Base-by-base conservation (phyloP, 169 alveolate species). In the Babesia divergens region DNA sequence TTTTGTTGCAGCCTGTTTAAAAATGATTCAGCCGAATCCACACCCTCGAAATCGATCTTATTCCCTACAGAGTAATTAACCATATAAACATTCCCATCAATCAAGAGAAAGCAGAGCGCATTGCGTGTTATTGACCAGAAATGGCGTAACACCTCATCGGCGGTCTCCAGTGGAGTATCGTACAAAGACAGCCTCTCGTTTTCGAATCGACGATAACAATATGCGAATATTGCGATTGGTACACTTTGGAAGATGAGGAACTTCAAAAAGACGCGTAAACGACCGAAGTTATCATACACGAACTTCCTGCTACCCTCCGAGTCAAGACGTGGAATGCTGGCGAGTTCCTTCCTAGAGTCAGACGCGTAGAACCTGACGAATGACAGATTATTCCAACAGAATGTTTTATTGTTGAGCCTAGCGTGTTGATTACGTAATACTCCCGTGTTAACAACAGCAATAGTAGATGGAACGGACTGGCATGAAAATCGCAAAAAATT, bases 221-320 rank as follows among this genome's bases (percentile, higher is more conserved):
- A 70, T 18, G 82, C 82, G 29, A 70, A 59, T 13, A 55, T 34
- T 20, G 50, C 58, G 18, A 70, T 24, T 13, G 72, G 70, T 11
- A 70, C 42, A 50, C 74, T 70, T 28, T 70, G 82, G 43, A 70
- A 58, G 31, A 28, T 5, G 31, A 70, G 64, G 40, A 70, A 70
- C 64, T 70, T 70, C 44, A 70, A 6, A 24, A 70, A 70, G n/a
- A 53, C 68, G 26, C 82, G 60, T 6, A 70, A 26, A 7, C 82
- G 59, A 2, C 72, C 65, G 31, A 70, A 58, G 51, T 70, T 70
- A 40, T 62, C 72, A 20, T 62, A 62, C 50, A 62, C 72, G 49
- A 62, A 62, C 34, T 35, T 38, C 31, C 47, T 29, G 8, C 72
- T 37, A 24, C 72, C 72, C 26, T 62, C 29, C 24, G 72, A 2